phyloP scores from a whole-genome alignment of 1,139 yeast species.

The Geotrichum histeridarum region DNA sequence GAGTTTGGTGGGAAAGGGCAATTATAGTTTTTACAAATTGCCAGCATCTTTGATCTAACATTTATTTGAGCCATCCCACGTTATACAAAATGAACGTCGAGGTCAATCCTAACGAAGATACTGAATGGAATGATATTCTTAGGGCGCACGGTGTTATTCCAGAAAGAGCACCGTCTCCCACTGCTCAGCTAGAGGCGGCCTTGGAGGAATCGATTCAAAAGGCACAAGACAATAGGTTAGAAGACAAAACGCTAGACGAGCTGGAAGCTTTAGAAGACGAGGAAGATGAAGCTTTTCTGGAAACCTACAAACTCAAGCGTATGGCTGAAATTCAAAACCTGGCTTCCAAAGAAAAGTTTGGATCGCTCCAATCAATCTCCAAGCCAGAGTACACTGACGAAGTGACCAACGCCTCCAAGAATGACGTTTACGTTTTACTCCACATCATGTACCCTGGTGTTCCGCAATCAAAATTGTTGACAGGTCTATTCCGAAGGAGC shows the following conservation, averaged over 20 bases:
- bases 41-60: too few species aligned
- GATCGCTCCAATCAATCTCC: conserved; percentile 67
- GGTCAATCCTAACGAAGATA: conserved; percentile 92
- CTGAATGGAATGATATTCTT: conserved; percentile 96
- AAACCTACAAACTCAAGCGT: conserved; percentile 68
- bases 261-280: conserved; percentile 73
- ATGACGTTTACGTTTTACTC: conserved; percentile 54
- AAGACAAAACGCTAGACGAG: conserved; percentile 69
- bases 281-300: conserved; percentile 68
- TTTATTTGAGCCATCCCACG: too few species aligned
- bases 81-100: conserved; percentile 56
- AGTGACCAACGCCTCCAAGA: conserved; percentile 71
- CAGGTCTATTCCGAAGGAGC: conserved; percentile 46
- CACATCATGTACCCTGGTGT: conserved; percentile 70
- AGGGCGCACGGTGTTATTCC: conserved; percentile 90
- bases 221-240: conserved; percentile 73
- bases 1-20: conserved; percentile 7
- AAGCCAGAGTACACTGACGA: conserved; percentile 85
- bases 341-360: conserved; percentile 61
- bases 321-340: conserved; percentile 64
- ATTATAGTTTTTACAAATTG: not conserved
- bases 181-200: conserved; percentile 80
- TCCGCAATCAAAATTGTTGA: conserved; percentile 67
- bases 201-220: conserved; percentile 71
- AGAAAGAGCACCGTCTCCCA: conserved; percentile 83